Base-by-base conservation (phyloP, 2,329 filamentous ascomycete genomes). In the Botrytis squamosa region DNA sequence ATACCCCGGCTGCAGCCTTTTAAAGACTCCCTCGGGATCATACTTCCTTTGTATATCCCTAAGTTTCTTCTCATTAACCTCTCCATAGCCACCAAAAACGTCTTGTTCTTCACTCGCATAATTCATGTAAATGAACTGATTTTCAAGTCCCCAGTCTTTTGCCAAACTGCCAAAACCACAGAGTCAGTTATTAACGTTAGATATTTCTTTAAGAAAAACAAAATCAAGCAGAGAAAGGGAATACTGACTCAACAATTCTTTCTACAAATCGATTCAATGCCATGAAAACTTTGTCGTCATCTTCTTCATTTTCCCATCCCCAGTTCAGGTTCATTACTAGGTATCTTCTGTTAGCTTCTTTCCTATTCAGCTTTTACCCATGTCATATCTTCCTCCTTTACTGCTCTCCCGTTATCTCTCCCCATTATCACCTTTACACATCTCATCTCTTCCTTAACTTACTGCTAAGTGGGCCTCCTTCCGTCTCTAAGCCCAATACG, bases 81-180 rank as follows among this genome's bases (percentile, higher is more conserved):
- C 33, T 69, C 36, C 49, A 33, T 57, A 57, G 14, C 66, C 49
- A n/a, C 4, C 22, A 57, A 69, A 55, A 20, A 69, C 25, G 12
- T 69, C 8, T 40, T 33, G 46, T 6, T n/a, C 38, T 29, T 22
- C n/a, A 29, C 25, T 57, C 36, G 36, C 49, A 40, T 42, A 57
- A 57, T 68, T 57, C 36, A 68, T 40, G 22, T 69, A 42, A 38
- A 57, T 68, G 12, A 57, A 69, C 36, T 16, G 49, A 57, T 69
- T 12, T 1, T 69, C 33, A 25, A 69, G n/a, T 57, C 3, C 29
- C 52, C 33, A 69, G 57, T n/a, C 16, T 8, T n/a, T 57, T 29
- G 33, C 33, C 14, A 29, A 36, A 57, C 46, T 55, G 57, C 14
- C 52, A 18, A 14, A 36, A 36, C 6, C 8, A 67, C 4, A 36